Evolutionary conservation across 495 filamentous ascomycete genomes (phyloP), one percentile per base, ranked within the genome.

Genomic region (Melanomma pulvis-pyrius): DNA sequence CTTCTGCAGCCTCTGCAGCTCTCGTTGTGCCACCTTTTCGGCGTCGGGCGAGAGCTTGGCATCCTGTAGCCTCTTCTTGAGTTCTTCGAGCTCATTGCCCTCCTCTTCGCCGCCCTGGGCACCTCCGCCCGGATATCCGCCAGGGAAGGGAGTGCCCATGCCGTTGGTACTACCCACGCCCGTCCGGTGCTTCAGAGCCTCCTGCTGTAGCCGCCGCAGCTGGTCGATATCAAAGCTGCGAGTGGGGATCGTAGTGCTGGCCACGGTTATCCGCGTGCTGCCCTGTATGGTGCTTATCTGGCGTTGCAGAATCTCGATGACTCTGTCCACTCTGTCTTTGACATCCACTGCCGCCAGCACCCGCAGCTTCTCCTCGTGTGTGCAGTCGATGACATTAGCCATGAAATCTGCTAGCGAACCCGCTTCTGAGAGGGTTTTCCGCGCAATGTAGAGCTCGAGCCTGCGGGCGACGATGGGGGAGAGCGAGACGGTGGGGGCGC

Each of bases 401-500:
- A 98, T 96, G 69, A 97, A 97, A 74, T 99, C 96, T 8, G 94
- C 94, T n/a, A 99, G 80, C 8, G 84, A 81, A 7, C 93, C 94
- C 4, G 94, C 92, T 60, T 97, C 90, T 34, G 81, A 75, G 34
- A 90, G 71, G 55, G 89, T 87, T 65, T 93, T 93, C 74, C 84
- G 86, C 0, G 83, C 82, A 53, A 98, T 96, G 71, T 91, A 92
- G 7, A 92, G 74, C 74, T 97, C 92, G 15, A 98, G 84, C 49
- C 92, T 86, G 24, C 92, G 84, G 0, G 91, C 89, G 41, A 96
- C 83, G n/a, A 93, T 79, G 0, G 92, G 92, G 5, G 92, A 92
- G 15, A 98, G 73, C 8, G 85, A 83, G 32, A 84, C 81, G 15
- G 82, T 80, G 25, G 83, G 76, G 36, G 78, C 78, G 22, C 81